Conservation (phyloP, 768 basidiomycete species). For the Pisolithus tinctorius region DNA sequence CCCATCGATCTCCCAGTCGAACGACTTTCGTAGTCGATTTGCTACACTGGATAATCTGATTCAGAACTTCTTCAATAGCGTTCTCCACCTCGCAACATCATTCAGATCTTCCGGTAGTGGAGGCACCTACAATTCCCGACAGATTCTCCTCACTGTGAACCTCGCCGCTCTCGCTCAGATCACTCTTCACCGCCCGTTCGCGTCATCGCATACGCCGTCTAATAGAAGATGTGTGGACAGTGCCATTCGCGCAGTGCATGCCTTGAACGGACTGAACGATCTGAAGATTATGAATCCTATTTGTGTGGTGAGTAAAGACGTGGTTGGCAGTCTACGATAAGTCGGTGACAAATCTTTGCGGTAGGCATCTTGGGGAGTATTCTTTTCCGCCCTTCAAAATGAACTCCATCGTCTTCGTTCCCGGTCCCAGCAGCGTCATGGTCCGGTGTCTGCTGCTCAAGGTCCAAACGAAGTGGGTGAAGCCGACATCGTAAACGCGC, state of each 20-base stretch:
- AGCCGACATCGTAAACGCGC: slow-evolving; percentile 8
- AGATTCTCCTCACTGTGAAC: slow-evolving; percentile 12
- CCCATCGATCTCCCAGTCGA: slow-evolving; percentile 34
- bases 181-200: slow-evolving; percentile 17
- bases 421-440: background rate
- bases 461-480: slow-evolving; percentile 1
- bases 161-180: slow-evolving; percentile 20
- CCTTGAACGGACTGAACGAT: slow-evolving; percentile 10
- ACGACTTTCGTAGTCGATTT: slow-evolving; percentile 38
- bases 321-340: background rate
- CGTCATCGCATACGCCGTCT: slow-evolving; percentile 8
- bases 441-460: background rate
- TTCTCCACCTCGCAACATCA: background rate
- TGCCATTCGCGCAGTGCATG: slow-evolving; percentile 8
- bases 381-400: slow-evolving; percentile 16
- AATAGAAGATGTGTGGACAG: slow-evolving; percentile 11
- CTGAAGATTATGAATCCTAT: slow-evolving; percentile 9
- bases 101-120: background rate
- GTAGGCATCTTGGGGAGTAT: slow-evolving; percentile 19
- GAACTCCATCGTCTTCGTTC: slow-evolving; percentile 15
- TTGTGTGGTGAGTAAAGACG: slow-evolving; percentile 9
- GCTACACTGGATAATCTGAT: slow-evolving; percentile 41
- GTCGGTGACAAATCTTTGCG: background rate
- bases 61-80: slow-evolving; percentile 29
- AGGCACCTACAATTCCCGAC: background rate